Base-by-base conservation (phyloP, 202 grass and related monocot genomes). In the Zizania palustris region DNA sequence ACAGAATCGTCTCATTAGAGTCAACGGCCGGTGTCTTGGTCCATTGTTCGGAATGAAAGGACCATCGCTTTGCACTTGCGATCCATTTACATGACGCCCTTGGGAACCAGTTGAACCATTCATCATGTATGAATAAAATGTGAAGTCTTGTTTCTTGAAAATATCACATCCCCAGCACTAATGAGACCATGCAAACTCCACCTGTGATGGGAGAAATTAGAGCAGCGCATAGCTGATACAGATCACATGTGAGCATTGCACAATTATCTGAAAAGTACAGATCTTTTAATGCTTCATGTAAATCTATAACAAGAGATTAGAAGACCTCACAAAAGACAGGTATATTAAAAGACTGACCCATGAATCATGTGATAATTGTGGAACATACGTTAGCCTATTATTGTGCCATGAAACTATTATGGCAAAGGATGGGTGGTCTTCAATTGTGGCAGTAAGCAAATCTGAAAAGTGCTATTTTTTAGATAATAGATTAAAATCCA, bases 11-110 rank as follows among this genome's bases (percentile, higher is more conserved):
- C 96, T 95, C 71, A 81, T 22, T 15, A 41, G 46, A 60, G 72
- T 98, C 61, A 92, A 56, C 8, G 73, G 66, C 6, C 67, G 71
- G 78, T 90, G 87, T 22, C 84, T 93, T 13, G 67, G 80, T 34
- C 51, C 82, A 55, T 74, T 83, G 20, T 92, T 88, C 35, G 37
- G n/a, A 74, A 45, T 86, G 49, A 49, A 42, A 77, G 74, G 66
- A 67, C 13, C 69, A 78, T 22, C 28, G 34, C 3, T 43, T 35
- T 86, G 76, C 38, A 34, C 54, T 54, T 82, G 58, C 37, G 83
- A 88, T 76, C 85, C 89, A 33, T 92, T 94, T 45, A 78, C 82
- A 59, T 41, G 39, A 41, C 78, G 12, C 37, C 66, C 60, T 55
- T 60, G 45, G 45, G 65, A 74, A 36, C 37, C 41, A 51, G n/a